Evolutionary conservation across 176 grass and related monocot genomes (phyloP), one percentile per base, ranked within the genome.

Genomic region (Carex scoparia): DNA sequence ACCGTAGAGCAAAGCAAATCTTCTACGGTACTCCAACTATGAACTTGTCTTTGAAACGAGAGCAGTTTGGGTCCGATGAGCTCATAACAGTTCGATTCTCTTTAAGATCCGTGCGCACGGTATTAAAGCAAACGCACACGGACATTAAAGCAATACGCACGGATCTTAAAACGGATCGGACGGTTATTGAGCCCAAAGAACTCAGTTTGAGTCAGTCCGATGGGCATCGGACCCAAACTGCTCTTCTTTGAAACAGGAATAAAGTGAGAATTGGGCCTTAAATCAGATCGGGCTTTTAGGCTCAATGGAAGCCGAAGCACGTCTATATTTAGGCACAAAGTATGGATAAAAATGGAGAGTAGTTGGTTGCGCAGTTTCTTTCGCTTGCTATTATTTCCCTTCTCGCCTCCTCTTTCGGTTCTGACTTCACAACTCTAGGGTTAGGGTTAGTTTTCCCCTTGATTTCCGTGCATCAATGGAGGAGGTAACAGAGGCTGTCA

Each of bases 401-500:
- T 65, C 66, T 33, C 79, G 30, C 79, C 55, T 48, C 59, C 54
- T 37, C 55, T 82, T 73, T 67, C 81, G 65, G 3, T 19, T 74
- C 69, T 35, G 80, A 83, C 63, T 69, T 69, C 49, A 46, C 40
- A 53, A 35, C 64, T 87, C 63, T 81, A 78, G 59, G 54, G 59
- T 87, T 79, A 87, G 80, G 86, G 80, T 83, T 87, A 64, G 55
- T 12, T 60, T 87, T 56, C 70, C 23, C 56, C 66, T 28, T 67
- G 59, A 23, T 59, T 9, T 16, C 55, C 75, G 58, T 54, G 33
- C 71, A 40, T 49, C 81, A 59, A 97, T 97, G 94, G 92, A 97
- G 82, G 90, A 87, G 84, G 87, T 97, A 59, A 91, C 92, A 8
- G 92, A 92, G 75, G 89, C 87, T 7, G 90, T 97, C 70, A 91